Base-by-base conservation (phyloP, 2,329 filamentous ascomycete species). In the Xylariales sp. region DNA sequence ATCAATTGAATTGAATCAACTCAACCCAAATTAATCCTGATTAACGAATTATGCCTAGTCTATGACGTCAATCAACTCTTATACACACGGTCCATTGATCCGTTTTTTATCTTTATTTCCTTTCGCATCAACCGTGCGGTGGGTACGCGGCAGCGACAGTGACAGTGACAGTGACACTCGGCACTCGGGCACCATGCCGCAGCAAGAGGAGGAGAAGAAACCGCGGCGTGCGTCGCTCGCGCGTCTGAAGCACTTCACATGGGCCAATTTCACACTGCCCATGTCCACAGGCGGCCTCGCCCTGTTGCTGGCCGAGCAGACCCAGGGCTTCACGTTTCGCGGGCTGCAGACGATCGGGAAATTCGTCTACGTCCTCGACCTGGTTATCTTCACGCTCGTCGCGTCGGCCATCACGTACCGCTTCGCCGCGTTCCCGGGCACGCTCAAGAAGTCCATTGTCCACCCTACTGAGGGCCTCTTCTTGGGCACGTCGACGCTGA, bases 401-500 rank as follows among this genome's bases (percentile, higher is more conserved):
- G 76, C 73, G 1, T 57, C 68, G 1, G 74, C 75, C 41, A 77
- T 83, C 52, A 73, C 80, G 9, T 75, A 81, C 49, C 81, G 85
- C 56, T 87, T 87, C 72, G 72, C 78, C 52, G 77, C 81, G 49
- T 82, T 81, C 69, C 80, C 80, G 1, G 78, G 79, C 28, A 80
- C 82, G 7, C 78, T 87, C 58, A 79, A 78, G 23, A 77, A 76
- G 55, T 84, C 84, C 0, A 76, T 86, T 28, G 81, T 78, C 0
- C 83, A 85, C 65, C 84, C 85, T 5, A 80, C 80, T n/a, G 86
- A 88, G 74, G 81, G 81, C 1, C 79, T 85, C 6, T 85, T 85
- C 74, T 75, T 85, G 18, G 79, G 80, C 2, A 77, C 75, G 8
- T 74, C 75, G 12, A 72, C 71, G 0, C 70, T 78, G 7, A 81